A percentile compares a stretch with the other conserved stretches of the same genome.
These are phyloP conservation scores for Cornus suecica DNA, from an alignment of 148 eudicot species.

Conservation along the genomic window DNA sequence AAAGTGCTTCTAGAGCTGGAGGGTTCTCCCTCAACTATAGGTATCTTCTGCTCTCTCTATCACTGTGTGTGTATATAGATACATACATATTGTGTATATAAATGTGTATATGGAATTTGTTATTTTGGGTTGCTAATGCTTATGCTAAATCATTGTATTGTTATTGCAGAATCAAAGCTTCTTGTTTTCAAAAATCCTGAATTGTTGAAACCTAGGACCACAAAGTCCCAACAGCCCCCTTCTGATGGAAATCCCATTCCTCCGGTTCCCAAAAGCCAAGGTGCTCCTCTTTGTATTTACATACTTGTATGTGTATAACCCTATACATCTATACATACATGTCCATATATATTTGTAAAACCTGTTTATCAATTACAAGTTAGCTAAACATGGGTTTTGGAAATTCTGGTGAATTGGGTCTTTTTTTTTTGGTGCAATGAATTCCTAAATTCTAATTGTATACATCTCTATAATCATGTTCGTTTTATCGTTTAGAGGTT, in stretches of 20 bases:
- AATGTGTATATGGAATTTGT: background rate
- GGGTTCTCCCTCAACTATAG: constrained; percentile 30
- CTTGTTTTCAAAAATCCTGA: constrained; percentile 31
- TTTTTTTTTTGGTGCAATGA: too few relatives aligned
- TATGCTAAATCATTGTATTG: background rate
- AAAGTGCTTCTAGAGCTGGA: constrained; percentile 41
- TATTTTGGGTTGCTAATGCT: background rate
- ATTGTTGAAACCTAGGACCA: constrained; percentile 12
- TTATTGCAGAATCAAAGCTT: constrained; percentile 42
- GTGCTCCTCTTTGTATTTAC: constrained; percentile 18
- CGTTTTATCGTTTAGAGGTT: too few relatives aligned
- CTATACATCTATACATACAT: background rate
- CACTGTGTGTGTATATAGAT: background rate
- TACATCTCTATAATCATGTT: background rate
- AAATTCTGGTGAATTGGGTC: too few relatives aligned
- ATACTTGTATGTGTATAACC: background rate
- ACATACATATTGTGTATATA: too few relatives aligned
- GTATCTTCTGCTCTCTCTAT: constrained; percentile 5
- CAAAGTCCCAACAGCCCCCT: constrained; percentile 7
- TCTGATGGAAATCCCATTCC: constrained; percentile 26
- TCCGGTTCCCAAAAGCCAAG: constrained; percentile 49
- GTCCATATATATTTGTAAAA: too few relatives aligned
- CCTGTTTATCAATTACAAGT: background rate
- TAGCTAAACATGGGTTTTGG: background rate
- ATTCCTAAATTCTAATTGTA: background rate